Percentiles rank a stretch among this genome's conserved stretches.
These are phyloP conservation scores for Suillus discolor DNA, from an alignment of 768 basidiomycete species.

Conservation along the genomic window DNA sequence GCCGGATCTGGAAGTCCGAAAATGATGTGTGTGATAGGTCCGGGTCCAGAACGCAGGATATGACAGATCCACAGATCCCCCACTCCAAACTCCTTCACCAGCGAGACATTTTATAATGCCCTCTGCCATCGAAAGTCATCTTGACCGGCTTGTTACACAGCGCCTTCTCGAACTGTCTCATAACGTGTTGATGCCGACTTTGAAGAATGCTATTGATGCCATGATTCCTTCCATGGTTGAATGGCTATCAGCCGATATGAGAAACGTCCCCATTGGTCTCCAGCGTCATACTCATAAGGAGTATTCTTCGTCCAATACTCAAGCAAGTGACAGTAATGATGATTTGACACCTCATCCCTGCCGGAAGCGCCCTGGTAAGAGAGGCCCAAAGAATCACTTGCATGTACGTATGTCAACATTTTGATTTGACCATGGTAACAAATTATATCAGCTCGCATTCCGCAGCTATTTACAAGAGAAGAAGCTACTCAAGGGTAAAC, in stretches of 20 bases:
- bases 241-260: neutral
- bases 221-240: neutral
- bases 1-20: too few species aligned
- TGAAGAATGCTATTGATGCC: neutral
- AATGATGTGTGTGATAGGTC: too few species aligned
- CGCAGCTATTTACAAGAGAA: neutral
- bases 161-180: neutral
- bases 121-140: neutral
- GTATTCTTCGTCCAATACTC: neutral
- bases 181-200: neutral
- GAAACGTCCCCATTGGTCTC: neutral
- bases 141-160: neutral
- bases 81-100: neutral
- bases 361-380: neutral
- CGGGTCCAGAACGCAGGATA: too few species aligned
- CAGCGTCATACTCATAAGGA: neutral
- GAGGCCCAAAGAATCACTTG: conserved; percentile 7
- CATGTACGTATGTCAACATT: conserved; percentile 5
- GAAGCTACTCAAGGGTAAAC: neutral
- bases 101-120: neutral
- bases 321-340: neutral
- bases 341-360: neutral
- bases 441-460: conserved; percentile 3
- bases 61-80: neutral
- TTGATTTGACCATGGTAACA: neutral